Conservation (phyloP, 2,329 filamentous ascomycete species). For the Penicillium italicum region DNA sequence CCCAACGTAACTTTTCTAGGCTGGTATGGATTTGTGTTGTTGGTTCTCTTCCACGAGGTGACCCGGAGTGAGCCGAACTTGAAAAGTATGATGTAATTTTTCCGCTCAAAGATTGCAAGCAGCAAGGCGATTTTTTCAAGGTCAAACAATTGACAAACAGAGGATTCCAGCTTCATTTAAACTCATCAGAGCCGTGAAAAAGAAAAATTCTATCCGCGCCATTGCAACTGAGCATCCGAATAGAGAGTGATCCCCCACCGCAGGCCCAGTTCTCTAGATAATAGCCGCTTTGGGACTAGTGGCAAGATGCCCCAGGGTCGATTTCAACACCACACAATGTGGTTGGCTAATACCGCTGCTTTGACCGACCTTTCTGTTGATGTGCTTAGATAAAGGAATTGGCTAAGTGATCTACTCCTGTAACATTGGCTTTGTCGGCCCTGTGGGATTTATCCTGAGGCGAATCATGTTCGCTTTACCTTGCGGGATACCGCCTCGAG, state of each 20-base stretch:
- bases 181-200: not conserved
- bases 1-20: not conserved
- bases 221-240: not conserved
- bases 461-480: not conserved
- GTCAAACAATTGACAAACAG: not conserved
- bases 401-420: constrained; percentile 11
- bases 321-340: constrained; percentile 3
- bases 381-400: constrained; percentile 18
- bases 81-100: constrained; percentile 17
- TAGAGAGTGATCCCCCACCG: constrained; percentile 4
- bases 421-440: not conserved
- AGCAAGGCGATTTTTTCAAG: not conserved
- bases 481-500: not conserved
- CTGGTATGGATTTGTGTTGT: not conserved
- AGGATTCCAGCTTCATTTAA: not conserved
- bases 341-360: constrained; percentile 13
- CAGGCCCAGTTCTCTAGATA: constrained; percentile 19
- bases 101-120: too few relatives aligned
- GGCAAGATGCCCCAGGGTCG: constrained; percentile 2
- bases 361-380: constrained; percentile 1
- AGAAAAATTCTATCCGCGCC: not conserved
- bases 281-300: constrained; percentile 24
- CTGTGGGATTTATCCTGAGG: too few relatives aligned
- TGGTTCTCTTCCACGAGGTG: not conserved
- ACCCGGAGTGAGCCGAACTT: not conserved